Base-by-base conservation (phyloP, 2,329 filamentous ascomycete species). In the Pseudogymnoascus sp. region DNA sequence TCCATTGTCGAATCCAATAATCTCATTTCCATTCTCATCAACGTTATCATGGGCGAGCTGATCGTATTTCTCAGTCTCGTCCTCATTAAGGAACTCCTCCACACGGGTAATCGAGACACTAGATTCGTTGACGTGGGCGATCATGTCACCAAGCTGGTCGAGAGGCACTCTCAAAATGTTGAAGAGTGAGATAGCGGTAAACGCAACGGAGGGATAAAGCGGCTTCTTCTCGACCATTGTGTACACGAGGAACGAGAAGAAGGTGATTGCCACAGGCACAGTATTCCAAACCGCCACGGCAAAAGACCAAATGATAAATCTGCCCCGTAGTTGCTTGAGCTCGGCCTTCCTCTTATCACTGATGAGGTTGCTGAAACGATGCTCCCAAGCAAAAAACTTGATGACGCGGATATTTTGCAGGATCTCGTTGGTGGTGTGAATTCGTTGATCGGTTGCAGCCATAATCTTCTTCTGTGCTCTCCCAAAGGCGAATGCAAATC, bases 331-430 rank as follows among this genome's bases (percentile, higher is more conserved):
- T 33, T 91, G 86, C 69, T 84, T 86, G 61, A 99, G 81, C 75
- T 99, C 95, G 2, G 80, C 80, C 46, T 82, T 81, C 66, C 95
- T 87, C 78, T 96, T 97, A 74, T 97, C 93, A 65, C 96, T 89
- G 35, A 99, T 91, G 62, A 91, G 86, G 22, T 85, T 84, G 63
- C 90, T 85, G 73, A 97, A 99, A 2, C 93, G 89, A 70, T 92
- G 87, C 75, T 99, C 95, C 95, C 95, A 99, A 0, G 95, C 93
- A 74, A 99, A 99, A 76, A 95, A 99, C 74, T 99, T 99, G 84
- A 99, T 98, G 74, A 99, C 97, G 61, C 95, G 87, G 68, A 99
- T 98, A 71, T 98, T 99, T 72, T 96, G 93, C 28, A 99, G 80
- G 6, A 98, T 90, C 76, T 99, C 95, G 74, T 99, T 99, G 4